phyloP scores from a whole-genome alignment of 169 alveolate genomes.

The Plasmodium gallinaceum region DNA sequence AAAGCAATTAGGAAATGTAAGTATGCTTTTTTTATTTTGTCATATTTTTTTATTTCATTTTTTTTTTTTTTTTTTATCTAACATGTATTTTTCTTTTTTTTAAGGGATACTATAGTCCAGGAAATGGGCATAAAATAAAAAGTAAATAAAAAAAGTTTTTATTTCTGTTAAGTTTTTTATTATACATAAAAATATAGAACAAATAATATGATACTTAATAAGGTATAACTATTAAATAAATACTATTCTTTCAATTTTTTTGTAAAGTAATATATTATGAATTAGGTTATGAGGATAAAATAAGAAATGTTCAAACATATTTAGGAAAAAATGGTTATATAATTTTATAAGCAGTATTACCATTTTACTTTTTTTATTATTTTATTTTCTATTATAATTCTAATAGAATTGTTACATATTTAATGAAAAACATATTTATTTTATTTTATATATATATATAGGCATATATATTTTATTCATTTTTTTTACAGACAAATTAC shows the following conservation, averaged over 20 bases:
- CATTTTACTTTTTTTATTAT: neutral
- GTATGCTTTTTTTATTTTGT: neutral
- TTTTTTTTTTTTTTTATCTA: neutral
- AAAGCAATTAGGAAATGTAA: conserved; percentile 69
- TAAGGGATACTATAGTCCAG: conserved; percentile 71
- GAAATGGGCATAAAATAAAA: conserved; percentile 77
- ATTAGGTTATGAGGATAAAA: conserved; percentile 50
- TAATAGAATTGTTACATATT: neutral
- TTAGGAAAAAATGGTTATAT: conserved; percentile 74
- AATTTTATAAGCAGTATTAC: neutral
- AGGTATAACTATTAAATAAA: neutral
- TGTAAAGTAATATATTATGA: conserved; percentile 59
- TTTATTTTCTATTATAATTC: neutral
- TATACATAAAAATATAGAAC: neutral
- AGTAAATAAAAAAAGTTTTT: conserved; percentile 21
- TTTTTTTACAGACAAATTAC: conserved; percentile 46
- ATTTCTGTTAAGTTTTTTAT: neutral
- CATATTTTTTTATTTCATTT: neutral
- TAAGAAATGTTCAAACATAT: conserved; percentile 30
- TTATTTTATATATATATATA: neutral
- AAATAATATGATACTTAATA: neutral
- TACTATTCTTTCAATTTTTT: neutral
- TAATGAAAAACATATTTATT: neutral
- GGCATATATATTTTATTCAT: neutral
- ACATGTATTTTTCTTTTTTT: conserved; percentile 50